Conservation (phyloP, 1,139 yeast species). For the Scheffersomyces quercinus region DNA sequence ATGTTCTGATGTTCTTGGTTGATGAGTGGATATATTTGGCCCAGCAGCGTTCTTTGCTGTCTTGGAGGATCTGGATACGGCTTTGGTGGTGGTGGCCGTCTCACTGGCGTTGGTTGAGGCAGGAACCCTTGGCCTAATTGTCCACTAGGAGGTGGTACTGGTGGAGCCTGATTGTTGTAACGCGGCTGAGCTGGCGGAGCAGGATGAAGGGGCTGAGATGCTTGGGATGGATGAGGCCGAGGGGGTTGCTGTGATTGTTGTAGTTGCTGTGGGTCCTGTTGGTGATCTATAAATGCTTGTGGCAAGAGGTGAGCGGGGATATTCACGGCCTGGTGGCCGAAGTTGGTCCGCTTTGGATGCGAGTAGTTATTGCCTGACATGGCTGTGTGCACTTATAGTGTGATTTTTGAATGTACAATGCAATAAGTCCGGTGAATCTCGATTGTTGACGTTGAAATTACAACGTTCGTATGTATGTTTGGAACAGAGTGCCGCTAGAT, state of each 20-base stretch:
- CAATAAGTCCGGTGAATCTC: too few relatives aligned
- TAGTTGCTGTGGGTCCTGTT: slow-evolving; percentile 8
- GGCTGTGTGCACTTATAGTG: too few relatives aligned
- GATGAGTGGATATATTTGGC: slow-evolving; percentile 3
- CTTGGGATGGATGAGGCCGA: slow-evolving; percentile 4
- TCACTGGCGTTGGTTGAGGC: too few relatives aligned
- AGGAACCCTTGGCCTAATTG: too few relatives aligned
- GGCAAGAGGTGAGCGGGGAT: slow-evolving; percentile 41
- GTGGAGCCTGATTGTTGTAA: slow-evolving; percentile 1
- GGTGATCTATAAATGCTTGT: slow-evolving; percentile 23
- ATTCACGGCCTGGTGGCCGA: slow-evolving; percentile 11
- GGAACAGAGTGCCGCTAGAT: too few relatives aligned
- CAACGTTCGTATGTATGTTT: too few relatives aligned
- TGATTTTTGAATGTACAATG: too few relatives aligned
- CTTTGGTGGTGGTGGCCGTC: too few relatives aligned
- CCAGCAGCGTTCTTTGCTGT: slow-evolving; percentile 13
- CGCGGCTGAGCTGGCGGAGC: too few relatives aligned
- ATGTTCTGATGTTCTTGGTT: background rate
- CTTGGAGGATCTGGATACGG: slow-evolving; percentile 2
- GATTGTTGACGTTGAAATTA: too few relatives aligned
- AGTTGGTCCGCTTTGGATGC: background rate
- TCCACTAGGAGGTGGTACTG: background rate
- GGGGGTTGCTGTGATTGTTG: slow-evolving; percentile 8
- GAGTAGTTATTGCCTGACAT: too few relatives aligned
- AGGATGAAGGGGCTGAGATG: too few relatives aligned